These are phyloP conservation scores for Agaricus subrufescens DNA, from an alignment of 768 basidiomycete genomes.

Conservation along the genomic window DNA sequence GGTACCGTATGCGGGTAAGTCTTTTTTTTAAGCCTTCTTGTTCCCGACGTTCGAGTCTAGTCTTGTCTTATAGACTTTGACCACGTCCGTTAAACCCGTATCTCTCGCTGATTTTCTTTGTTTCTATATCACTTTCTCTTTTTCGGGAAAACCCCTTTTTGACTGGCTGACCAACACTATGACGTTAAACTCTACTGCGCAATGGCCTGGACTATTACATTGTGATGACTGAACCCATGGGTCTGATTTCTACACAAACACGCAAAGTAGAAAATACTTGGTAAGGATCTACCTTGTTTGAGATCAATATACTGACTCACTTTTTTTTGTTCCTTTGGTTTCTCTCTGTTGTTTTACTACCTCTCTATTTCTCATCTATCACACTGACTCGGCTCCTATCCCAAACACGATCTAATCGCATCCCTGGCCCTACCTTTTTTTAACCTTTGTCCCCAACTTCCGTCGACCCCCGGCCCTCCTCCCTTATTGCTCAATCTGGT, in stretches of 20 bases:
- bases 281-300: conserved; percentile 23
- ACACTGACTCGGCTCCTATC: neutral
- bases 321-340: neutral
- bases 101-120: neutral
- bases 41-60: neutral
- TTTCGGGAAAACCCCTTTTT: neutral
- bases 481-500: conserved; percentile 8
- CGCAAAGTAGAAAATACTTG: conserved; percentile 34
- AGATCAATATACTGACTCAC: conserved; percentile 2
- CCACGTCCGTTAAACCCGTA: conserved; percentile 2
- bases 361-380: neutral
- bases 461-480: neutral
- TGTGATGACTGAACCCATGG: neutral
- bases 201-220: too few species aligned
- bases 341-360: neutral
- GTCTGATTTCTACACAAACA: neutral
- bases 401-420: neutral
- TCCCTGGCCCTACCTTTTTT: neutral
- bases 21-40: neutral
- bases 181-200: neutral
- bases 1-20: conserved; percentile 77
- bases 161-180: neutral
- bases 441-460: neutral
- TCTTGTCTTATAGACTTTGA: neutral
- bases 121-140: neutral